Percentiles rank a stretch among this genome's conserved stretches.
Conservation (phyloP, 2,329 filamentous ascomycete species). For the Cordyceps pruinosa region DNA sequence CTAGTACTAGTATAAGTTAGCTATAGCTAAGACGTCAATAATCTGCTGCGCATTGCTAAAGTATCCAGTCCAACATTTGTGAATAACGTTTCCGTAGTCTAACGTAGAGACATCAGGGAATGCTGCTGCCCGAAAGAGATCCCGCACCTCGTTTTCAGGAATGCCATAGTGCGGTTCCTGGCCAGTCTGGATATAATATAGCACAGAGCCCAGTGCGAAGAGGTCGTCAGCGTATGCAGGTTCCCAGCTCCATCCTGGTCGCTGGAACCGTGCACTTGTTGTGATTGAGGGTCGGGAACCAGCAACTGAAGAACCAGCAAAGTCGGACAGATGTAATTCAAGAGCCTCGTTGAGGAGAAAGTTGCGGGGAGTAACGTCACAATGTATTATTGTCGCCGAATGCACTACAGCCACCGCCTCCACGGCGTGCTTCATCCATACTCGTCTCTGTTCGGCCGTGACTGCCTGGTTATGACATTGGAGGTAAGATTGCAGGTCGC, state of each 20-base stretch:
- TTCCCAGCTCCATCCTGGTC: conserved; percentile 21
- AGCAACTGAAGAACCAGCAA: conserved; percentile 27
- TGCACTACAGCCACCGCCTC: conserved; percentile 30
- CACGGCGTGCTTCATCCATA: conserved; percentile 27
- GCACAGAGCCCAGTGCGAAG: neutral
- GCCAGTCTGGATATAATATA: neutral
- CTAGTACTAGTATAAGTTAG: no score
- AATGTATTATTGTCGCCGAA: conserved; percentile 30
- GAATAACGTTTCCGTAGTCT: conserved; percentile 3
- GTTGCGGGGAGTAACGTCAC: conserved; percentile 32
- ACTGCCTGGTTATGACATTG: neutral
- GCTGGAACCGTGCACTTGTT: conserved; percentile 19
- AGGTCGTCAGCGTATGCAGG: neutral
- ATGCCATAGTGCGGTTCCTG: neutral
- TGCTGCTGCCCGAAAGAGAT: neutral
- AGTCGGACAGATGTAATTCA: conserved; percentile 30
- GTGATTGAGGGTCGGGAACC: conserved; percentile 19
- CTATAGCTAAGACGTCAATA: neutral
- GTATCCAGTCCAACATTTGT: conserved; percentile 1
- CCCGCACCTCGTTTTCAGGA: neutral
- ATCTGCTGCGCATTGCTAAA: neutral
- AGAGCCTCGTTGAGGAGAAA: conserved; percentile 30
- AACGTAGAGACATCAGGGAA: neutral
- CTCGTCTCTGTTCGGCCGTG: neutral
- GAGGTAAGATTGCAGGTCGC: conserved; percentile 20